These are phyloP conservation scores for Ajuga reptans DNA, from an alignment of 305 asterid species.

Conservation along the genomic window DNA sequence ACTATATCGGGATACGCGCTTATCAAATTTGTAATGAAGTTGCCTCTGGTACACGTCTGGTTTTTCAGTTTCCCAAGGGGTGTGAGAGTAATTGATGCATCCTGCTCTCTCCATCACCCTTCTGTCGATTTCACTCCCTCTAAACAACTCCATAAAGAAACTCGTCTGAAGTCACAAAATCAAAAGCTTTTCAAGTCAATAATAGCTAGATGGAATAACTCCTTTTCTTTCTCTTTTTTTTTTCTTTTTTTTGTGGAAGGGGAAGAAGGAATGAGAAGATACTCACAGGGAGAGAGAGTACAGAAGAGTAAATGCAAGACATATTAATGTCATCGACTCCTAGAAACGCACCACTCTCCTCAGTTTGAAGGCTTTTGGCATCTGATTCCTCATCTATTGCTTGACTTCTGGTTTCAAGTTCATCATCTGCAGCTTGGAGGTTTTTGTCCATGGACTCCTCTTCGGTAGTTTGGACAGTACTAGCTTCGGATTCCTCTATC, in stretches of 20 bases:
- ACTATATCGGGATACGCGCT: conserved; percentile 61
- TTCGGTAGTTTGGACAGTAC: conserved; percentile 44
- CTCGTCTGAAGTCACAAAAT: conserved; percentile 42
- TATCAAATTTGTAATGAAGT: conserved; percentile 77
- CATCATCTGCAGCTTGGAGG: conserved; percentile 46
- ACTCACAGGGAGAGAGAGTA: conserved; percentile 80
- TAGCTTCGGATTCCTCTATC: conserved; percentile 67
- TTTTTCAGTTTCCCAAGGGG: conserved; percentile 89
- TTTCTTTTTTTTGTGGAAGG: background rate
- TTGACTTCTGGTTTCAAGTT: conserved; percentile 43
- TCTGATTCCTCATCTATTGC: conserved; percentile 59
- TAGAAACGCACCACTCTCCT: conserved; percentile 58
- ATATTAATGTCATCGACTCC: conserved; percentile 67
- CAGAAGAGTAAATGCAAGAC: conserved; percentile 61
- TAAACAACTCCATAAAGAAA: conserved; percentile 83
- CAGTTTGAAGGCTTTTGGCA: conserved; percentile 45
- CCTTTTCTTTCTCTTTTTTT: background rate
- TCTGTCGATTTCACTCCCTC: conserved; percentile 72
- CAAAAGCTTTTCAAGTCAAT: conserved; percentile 10
- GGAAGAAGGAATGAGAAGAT: background rate
- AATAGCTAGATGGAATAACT: background rate
- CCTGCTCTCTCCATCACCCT: conserved; percentile 89
- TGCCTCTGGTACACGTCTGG: conserved; percentile 82
- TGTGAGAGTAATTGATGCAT: conserved; percentile 67
- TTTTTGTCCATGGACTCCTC: conserved; percentile 54